Conservation (phyloP, 768 basidiomycete species). For the Podaxis mareebaensis region DNA sequence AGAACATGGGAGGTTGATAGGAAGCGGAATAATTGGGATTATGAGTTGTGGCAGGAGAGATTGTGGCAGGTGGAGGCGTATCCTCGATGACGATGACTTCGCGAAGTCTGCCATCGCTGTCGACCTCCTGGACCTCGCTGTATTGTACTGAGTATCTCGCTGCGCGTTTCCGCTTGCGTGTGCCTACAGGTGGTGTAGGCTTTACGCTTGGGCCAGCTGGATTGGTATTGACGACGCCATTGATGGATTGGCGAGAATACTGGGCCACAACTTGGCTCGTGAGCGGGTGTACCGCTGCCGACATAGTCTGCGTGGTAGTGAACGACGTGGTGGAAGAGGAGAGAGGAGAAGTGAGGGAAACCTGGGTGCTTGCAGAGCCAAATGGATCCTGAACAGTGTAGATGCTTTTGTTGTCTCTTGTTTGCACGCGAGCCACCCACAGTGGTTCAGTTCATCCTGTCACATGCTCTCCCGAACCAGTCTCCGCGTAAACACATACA, state of each 20-base stretch:
- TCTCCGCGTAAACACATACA: constrained; percentile 34
- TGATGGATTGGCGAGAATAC: constrained; percentile 64
- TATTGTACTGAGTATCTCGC: constrained; percentile 83
- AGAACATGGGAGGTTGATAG: constrained; percentile 75
- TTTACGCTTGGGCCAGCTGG: constrained; percentile 61
- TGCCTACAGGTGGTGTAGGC: constrained; percentile 68
- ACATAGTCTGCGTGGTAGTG: constrained; percentile 58
- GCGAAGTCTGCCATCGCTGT: constrained; percentile 70
- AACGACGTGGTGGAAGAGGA: constrained; percentile 52
- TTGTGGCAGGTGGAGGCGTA: constrained; percentile 81
- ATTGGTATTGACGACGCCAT: constrained; percentile 36
- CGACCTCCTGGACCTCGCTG: constrained; percentile 87
- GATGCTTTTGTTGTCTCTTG: constrained; percentile 36
- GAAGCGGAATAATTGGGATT: constrained; percentile 74
- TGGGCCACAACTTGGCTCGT: constrained; percentile 62
- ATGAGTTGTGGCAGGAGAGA: constrained; percentile 73
- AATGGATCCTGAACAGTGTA: constrained; percentile 40
- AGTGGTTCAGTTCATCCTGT: constrained; percentile 8
- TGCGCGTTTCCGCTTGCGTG: constrained; percentile 82
- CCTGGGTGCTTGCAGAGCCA: constrained; percentile 41
- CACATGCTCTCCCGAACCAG: constrained; percentile 12
- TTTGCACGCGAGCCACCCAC: constrained; percentile 27
- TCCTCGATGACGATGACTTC: constrained; percentile 95
- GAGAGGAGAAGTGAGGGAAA: constrained; percentile 30
- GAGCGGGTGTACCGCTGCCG: constrained; percentile 70